phyloP scores from a whole-genome alignment of 2,329 filamentous ascomycete species.

The Neopestalotiopsis rosae region DNA sequence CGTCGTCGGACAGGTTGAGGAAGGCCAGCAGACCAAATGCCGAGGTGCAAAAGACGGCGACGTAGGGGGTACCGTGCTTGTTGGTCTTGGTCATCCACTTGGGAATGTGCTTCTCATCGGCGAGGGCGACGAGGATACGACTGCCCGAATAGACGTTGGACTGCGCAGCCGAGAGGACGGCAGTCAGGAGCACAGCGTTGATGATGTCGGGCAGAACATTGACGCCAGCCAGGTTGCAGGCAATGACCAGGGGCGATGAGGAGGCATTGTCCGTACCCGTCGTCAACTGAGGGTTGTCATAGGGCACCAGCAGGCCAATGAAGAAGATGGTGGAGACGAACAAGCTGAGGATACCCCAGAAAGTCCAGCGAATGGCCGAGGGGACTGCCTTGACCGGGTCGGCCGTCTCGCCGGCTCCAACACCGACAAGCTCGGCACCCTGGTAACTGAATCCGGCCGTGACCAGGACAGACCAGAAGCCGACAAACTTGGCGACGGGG shows the following conservation, averaged over 20 bases:
- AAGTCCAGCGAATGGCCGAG: constrained; percentile 74
- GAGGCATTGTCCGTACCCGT: constrained; percentile 58
- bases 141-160: constrained; percentile 78
- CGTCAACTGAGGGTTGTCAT: constrained; percentile 31
- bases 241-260: constrained; percentile 69
- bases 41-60: constrained; percentile 61
- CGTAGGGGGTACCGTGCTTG: constrained; percentile 65
- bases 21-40: constrained; percentile 69
- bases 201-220: constrained; percentile 70
- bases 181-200: constrained; percentile 79
- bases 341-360: constrained; percentile 74
- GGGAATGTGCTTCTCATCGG: constrained; percentile 68
- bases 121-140: constrained; percentile 70
- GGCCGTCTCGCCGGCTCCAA: constrained; percentile 78
- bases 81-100: constrained; percentile 64
- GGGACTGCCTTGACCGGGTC: constrained; percentile 77
- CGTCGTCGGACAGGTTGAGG: constrained; percentile 66
- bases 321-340: constrained; percentile 72
- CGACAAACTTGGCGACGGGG: constrained; percentile 65
- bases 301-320: constrained; percentile 74
- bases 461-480: constrained; percentile 72
- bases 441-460: constrained; percentile 74
- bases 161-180: constrained; percentile 79
- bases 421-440: constrained; percentile 77
- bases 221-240: constrained; percentile 66